Percentiles rank a stretch among this genome's conserved stretches.
phyloP scores from a whole-genome alignment of 352 stramenopile species.

The Phytophthora citrophthora region DNA sequence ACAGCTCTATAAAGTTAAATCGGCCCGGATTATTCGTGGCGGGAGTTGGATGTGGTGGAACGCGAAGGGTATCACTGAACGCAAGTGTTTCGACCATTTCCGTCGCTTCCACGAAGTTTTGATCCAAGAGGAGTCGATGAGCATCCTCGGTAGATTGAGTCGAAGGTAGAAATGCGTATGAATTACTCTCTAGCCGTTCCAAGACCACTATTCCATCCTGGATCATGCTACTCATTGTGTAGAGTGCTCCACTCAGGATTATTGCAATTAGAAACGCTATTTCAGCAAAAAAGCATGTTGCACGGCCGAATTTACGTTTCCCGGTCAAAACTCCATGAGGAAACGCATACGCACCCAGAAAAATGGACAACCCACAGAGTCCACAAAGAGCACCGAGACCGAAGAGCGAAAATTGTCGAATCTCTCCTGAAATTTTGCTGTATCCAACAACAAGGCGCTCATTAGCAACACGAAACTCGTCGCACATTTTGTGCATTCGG shows the following conservation, averaged over 20 bases:
- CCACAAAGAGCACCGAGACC: conserved; percentile 42
- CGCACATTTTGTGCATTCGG: conserved; percentile 38
- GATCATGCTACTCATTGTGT: conserved; percentile 50
- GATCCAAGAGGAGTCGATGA: conserved; percentile 47
- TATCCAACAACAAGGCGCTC: conserved; percentile 29
- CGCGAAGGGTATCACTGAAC: conserved; percentile 68
- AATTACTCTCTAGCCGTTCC: conserved; percentile 43
- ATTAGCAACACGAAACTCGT: conserved; percentile 14
- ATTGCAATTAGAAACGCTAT: conserved; percentile 50
- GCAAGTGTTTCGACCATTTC: conserved; percentile 42
- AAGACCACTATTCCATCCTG: conserved; percentile 59
- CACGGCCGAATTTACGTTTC: conserved; percentile 39
- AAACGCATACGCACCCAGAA: conserved; percentile 39
- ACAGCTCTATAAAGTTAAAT: conserved; percentile 54
- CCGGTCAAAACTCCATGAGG: conserved; percentile 46
- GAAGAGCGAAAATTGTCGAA: conserved; percentile 33
- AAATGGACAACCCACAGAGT: conserved; percentile 33
- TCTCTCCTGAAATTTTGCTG: conserved; percentile 34
- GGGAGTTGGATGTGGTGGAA: conserved; percentile 65
- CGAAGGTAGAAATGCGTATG: conserved; percentile 36
- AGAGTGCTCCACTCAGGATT: conserved; percentile 55
- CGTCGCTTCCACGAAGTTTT: conserved; percentile 47
- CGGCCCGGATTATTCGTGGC: conserved; percentile 39
- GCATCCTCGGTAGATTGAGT: conserved; percentile 28
- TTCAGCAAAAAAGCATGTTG: conserved; percentile 55